Conservation (phyloP, 495 filamentous ascomycete genomes). For the Talaromyces liani region DNA sequence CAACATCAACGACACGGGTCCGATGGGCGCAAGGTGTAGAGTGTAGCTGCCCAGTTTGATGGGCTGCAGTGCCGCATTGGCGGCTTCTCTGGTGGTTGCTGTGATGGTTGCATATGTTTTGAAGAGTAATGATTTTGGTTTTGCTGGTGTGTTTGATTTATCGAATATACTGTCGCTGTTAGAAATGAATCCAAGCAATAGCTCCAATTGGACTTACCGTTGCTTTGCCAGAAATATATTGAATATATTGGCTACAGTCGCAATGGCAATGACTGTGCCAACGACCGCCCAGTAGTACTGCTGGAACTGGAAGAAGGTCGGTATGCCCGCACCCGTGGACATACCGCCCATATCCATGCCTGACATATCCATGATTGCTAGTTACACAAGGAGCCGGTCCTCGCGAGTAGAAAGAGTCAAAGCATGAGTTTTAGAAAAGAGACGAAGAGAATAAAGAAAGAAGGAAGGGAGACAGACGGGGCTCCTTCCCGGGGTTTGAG, state of each 20-base stretch:
- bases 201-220: constrained; percentile 27
- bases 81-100: constrained; percentile 59
- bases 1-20: constrained; percentile 26
- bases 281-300: constrained; percentile 57
- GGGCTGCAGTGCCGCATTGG: constrained; percentile 52
- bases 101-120: constrained; percentile 58
- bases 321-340: constrained; percentile 40
- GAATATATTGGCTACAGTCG: constrained; percentile 39
- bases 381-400: not conserved
- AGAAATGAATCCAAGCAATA: not conserved
- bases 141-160: constrained; percentile 46
- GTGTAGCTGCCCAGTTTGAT: constrained; percentile 36
- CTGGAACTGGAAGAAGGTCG: constrained; percentile 39
- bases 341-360: constrained; percentile 33
- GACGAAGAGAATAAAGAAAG: not conserved
- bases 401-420: not conserved
- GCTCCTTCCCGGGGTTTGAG: not conserved
- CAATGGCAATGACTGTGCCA: constrained; percentile 46
- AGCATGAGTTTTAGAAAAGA: not conserved
- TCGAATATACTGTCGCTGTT: constrained; percentile 19
- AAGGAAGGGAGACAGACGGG: not conserved
- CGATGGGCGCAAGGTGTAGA: constrained; percentile 42
- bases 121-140: constrained; percentile 51
- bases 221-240: constrained; percentile 38
- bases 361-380: constrained; percentile 18